Conservation (phyloP, 2,329 filamentous ascomycete species). For the Monosporascus sp. region DNA sequence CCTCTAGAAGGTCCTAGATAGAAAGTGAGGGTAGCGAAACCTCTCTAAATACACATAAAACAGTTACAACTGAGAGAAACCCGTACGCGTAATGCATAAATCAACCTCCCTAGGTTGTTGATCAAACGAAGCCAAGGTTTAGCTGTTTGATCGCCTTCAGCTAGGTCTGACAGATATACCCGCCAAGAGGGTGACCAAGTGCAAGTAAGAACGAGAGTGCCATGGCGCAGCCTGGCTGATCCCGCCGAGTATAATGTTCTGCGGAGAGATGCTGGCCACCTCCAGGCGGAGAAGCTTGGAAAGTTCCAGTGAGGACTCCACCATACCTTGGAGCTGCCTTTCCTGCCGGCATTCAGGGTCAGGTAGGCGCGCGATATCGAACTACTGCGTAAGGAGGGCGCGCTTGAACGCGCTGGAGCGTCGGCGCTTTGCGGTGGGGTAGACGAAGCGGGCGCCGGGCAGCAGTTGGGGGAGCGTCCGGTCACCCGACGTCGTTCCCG, state of each 20-base stretch:
- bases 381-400: conserved; percentile 45
- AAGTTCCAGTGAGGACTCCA: conserved; percentile 34
- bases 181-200: conserved; percentile 32
- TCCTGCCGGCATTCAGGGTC: conserved; percentile 36
- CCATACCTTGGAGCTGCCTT: conserved; percentile 39
- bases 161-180: too few species aligned
- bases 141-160: too few species aligned
- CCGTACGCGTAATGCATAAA: too few species aligned
- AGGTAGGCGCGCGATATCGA: conserved; percentile 38
- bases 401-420: conserved; percentile 39
- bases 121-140: too few species aligned
- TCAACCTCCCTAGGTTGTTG: too few species aligned
- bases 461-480: conserved; percentile 27
- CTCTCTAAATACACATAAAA: too few species aligned
- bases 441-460: conserved; percentile 42
- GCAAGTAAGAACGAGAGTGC: conserved; percentile 37
- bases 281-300: conserved; percentile 31
- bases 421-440: conserved; percentile 43
- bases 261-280: conserved; percentile 17
- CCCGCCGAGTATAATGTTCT: conserved; percentile 44
- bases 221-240: conserved; percentile 49
- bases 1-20: too few species aligned
- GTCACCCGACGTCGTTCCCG: conserved; percentile 20
- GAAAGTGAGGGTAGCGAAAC: too few species aligned
- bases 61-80: too few species aligned